Conservation (phyloP, 495 filamentous ascomycete genomes). For the Achaetomiella virescens region DNA sequence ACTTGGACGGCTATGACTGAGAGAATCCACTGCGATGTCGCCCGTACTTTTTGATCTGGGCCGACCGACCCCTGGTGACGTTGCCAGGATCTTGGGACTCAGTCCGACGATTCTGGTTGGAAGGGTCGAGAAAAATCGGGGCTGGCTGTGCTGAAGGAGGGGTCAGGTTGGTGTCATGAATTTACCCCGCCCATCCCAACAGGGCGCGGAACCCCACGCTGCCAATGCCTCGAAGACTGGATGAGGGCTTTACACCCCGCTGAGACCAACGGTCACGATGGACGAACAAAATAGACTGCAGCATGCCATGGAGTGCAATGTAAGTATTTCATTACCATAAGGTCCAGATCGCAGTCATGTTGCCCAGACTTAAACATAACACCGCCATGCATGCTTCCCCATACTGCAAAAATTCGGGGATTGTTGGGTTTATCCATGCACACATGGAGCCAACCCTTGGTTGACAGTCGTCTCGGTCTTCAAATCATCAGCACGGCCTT, state of each 20-base stretch:
- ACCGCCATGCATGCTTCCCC: neutral
- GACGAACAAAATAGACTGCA: neutral
- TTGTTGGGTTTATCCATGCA: constrained; percentile 19
- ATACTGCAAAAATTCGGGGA: neutral
- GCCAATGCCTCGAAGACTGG: neutral
- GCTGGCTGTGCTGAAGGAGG: neutral
- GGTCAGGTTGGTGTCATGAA: neutral
- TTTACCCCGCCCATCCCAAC: constrained; percentile 6
- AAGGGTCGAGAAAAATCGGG: constrained; percentile 10
- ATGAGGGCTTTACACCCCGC: neutral
- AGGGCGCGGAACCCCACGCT: neutral
- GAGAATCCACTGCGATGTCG: constrained; percentile 11
- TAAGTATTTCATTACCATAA: constrained; percentile 16
- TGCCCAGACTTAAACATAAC: constrained; percentile 4
- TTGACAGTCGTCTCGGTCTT: constrained; percentile 11
- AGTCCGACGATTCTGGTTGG: neutral
- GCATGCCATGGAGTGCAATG: neutral
- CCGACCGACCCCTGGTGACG: neutral
- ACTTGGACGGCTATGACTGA: neutral
- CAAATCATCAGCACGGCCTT: neutral
- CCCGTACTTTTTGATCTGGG: neutral
- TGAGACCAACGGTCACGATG: neutral
- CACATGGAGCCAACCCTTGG: constrained; percentile 11
- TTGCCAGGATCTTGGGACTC: neutral
- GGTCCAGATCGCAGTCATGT: constrained; percentile 11